phyloP scores from a whole-genome alignment of 208 protist species.

The Leishmania mexicana region DNA sequence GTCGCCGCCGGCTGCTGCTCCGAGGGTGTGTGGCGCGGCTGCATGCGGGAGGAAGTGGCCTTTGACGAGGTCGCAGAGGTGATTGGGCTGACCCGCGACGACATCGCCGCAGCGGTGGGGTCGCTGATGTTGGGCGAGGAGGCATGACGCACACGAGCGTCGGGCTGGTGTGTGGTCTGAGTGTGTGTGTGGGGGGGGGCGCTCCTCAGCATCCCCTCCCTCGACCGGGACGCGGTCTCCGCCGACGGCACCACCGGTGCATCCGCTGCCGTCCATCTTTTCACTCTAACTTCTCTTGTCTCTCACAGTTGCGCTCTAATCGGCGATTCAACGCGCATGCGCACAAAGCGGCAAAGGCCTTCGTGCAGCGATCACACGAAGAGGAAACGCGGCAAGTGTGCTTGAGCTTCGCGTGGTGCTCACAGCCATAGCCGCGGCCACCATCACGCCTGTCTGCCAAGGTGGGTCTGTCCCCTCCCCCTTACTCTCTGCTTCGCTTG shows the following conservation, averaged over 20 bases:
- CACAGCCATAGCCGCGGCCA: background rate
- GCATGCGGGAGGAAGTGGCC: conserved; percentile 23
- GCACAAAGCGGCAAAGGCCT: background rate
- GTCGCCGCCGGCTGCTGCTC: conserved; percentile 45
- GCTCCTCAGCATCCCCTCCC: background rate
- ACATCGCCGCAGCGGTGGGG: conserved; percentile 42
- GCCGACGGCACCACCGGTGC: background rate
- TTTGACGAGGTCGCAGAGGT: conserved; percentile 49
- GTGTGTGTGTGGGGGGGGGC: background rate
- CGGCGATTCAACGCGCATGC: background rate
- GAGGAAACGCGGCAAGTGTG: background rate
- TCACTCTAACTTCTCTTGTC: background rate
- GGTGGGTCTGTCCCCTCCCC: background rate
- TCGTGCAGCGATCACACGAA: background rate
- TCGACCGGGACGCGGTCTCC: background rate
- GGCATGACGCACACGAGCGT: background rate
- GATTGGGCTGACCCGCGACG: conserved; percentile 39
- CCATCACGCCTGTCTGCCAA: background rate
- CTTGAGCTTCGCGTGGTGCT: background rate
- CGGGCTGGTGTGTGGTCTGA: background rate
- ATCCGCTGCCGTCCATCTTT: background rate
- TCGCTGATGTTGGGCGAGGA: conserved; percentile 52
- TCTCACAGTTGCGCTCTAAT: background rate
- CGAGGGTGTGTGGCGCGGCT: conserved; percentile 22
- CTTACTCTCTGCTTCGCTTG: background rate